These are phyloP conservation scores for Antitrichia curtipendula DNA, from an alignment of 225 moss, liverwort and hornwort genomes.

Conservation along the genomic window DNA sequence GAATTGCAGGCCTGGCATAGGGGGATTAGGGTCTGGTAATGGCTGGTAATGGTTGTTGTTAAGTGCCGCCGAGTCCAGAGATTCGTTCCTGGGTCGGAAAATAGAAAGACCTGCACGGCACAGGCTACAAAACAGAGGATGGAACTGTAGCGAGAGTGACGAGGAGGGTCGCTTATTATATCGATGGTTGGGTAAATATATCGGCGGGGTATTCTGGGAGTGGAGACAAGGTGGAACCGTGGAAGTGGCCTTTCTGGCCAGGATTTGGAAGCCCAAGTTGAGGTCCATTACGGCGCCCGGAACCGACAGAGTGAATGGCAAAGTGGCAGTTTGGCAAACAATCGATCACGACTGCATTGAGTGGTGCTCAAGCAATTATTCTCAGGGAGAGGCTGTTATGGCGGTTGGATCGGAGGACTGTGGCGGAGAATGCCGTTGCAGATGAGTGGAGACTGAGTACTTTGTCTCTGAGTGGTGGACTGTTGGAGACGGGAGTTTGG, in stretches of 20 bases:
- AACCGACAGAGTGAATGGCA: background rate
- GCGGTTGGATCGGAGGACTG: background rate
- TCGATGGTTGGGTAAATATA: background rate
- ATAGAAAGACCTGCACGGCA: background rate
- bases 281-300: background rate
- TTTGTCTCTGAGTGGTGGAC: background rate
- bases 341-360: no score
- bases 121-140: no score
- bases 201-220: background rate
- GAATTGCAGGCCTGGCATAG: background rate
- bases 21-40: background rate
- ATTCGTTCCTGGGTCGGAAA: background rate
- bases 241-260: background rate
- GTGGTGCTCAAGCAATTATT: background rate
- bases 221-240: background rate
- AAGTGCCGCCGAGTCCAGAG: conserved; percentile 7
- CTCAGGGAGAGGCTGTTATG: background rate
- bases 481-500: background rate
- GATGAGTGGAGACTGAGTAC: background rate
- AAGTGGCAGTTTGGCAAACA: background rate
- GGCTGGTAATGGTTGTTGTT: background rate
- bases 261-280: background rate
- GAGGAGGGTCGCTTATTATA: background rate
- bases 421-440: background rate
- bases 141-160: background rate